Percentiles rank a stretch among this genome's conserved stretches.
phyloP scores from a whole-genome alignment of 148 eudicot genomes.

The Cornus controversa region DNA sequence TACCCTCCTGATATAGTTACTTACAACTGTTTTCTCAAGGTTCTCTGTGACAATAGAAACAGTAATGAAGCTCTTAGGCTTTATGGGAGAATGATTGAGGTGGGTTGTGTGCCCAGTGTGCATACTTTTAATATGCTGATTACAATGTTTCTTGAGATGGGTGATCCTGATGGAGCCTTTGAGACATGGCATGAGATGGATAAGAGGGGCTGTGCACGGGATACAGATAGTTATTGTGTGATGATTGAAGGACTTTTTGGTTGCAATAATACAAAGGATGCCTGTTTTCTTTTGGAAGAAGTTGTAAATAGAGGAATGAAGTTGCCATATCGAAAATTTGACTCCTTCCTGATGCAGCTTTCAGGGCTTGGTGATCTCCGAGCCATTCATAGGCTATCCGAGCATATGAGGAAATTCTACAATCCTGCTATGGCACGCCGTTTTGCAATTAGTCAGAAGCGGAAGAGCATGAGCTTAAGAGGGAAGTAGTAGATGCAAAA shows the following conservation, averaged over 20 bases:
- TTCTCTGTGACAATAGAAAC: slow-evolving; percentile 75
- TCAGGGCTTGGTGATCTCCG: slow-evolving; percentile 72
- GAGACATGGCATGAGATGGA: slow-evolving; percentile 84
- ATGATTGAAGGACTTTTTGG: slow-evolving; percentile 94
- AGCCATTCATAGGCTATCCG: slow-evolving; percentile 75
- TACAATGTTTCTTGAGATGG: slow-evolving; percentile 67
- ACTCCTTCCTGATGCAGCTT: slow-evolving; percentile 65
- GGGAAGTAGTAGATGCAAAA: slow-evolving; percentile 30
- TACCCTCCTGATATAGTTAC: slow-evolving; percentile 94
- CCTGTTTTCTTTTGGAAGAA: slow-evolving; percentile 69
- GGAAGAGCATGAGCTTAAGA: slow-evolving; percentile 70
- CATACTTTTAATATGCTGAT: slow-evolving; percentile 84
- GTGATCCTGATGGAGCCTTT: slow-evolving; percentile 74
- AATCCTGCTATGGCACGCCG: slow-evolving; percentile 91
- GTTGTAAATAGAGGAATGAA: slow-evolving; percentile 62
- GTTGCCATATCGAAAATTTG: slow-evolving; percentile 71
- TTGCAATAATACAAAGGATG: slow-evolving; percentile 46
- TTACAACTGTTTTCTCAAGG: slow-evolving; percentile 90
- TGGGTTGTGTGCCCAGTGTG: slow-evolving; percentile 74
- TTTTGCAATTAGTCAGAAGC: slow-evolving; percentile 63
- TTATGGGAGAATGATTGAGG: slow-evolving; percentile 61
- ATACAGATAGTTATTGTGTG: slow-evolving; percentile 63
- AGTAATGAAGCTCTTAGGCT: slow-evolving; percentile 65
- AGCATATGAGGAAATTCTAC: slow-evolving; percentile 76
- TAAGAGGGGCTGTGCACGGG: slow-evolving; percentile 53